Conservation (phyloP, 169 alveolate species). For the Theileria annulata region DNA sequence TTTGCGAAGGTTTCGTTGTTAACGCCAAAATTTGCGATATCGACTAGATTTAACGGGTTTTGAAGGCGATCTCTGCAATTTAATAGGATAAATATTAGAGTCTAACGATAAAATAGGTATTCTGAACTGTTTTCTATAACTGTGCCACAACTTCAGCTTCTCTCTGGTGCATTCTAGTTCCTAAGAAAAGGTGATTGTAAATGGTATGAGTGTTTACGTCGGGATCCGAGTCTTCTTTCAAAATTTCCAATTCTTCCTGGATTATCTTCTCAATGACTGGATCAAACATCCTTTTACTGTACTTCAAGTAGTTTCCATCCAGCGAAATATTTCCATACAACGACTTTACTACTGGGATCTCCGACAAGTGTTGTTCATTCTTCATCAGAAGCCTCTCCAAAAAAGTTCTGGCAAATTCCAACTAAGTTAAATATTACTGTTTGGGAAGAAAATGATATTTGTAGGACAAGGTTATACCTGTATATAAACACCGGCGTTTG, state of each 20-base stretch:
- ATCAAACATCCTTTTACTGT: constrained; percentile 72
- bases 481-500: constrained; percentile 76
- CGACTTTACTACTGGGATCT: constrained; percentile 38
- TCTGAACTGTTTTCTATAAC: constrained; percentile 62
- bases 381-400: constrained; percentile 66
- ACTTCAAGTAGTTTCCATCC: constrained; percentile 74
- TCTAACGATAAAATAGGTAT: constrained; percentile 54
- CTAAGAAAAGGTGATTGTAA: constrained; percentile 18
- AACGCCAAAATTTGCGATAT: constrained; percentile 71
- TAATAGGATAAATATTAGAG: not conserved
- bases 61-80: constrained; percentile 61
- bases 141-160: constrained; percentile 62
- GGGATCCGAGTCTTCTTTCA: constrained; percentile 55
- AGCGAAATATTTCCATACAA: constrained; percentile 63
- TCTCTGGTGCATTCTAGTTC: constrained; percentile 46
- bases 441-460: not conserved
- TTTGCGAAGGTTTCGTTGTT: constrained; percentile 74
- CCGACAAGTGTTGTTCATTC: constrained; percentile 57
- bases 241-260: constrained; percentile 67
- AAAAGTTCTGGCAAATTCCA: constrained; percentile 73
- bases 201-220: constrained; percentile 44
- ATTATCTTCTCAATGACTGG: constrained; percentile 69
- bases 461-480: constrained; percentile 52
- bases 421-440: constrained; percentile 6
- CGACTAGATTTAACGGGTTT: constrained; percentile 65